Percentiles rank a stretch among this genome's conserved stretches.
phyloP scores from a whole-genome alignment of 331 rosid genomes.

The Stylosanthes scabra region DNA sequence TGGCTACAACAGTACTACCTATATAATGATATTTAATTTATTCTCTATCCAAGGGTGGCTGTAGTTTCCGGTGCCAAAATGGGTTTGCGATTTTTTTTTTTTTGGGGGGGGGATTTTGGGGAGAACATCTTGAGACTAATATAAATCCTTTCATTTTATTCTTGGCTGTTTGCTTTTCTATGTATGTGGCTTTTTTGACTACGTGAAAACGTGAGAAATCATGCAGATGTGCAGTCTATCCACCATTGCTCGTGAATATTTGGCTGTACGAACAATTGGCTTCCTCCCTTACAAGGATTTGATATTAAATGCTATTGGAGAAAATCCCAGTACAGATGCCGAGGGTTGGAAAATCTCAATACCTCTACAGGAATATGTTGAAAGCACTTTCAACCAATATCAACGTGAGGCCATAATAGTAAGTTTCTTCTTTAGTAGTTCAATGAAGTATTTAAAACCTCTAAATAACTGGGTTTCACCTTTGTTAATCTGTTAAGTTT shows the following conservation, averaged over 20 bases:
- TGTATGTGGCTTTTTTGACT: conserved; percentile 1
- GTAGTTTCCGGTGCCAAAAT: background rate
- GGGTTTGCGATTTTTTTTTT: no score
- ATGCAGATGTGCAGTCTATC: conserved; percentile 91
- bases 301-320: conserved; percentile 66
- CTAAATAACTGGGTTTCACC: conserved; percentile 7
- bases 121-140: conserved; percentile 6
- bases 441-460: conserved; percentile 8
- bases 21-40: conserved; percentile 12
- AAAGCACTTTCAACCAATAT: conserved; percentile 71
- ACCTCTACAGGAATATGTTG: conserved; percentile 68
- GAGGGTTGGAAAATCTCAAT: conserved; percentile 78
- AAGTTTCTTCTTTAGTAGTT: conserved; percentile 36
- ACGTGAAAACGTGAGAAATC: conserved; percentile 25
- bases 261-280: conserved; percentile 68
- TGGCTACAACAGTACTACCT: background rate
- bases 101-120: background rate
- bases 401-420: conserved; percentile 87
- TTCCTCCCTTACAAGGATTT: conserved; percentile 81
- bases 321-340: conserved; percentile 44
- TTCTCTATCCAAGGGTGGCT: conserved; percentile 3
- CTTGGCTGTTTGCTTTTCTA: conserved; percentile 1
- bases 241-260: conserved; percentile 85
- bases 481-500: background rate
- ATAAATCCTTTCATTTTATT: background rate